Evolutionary conservation across 768 basidiomycete species (phyloP).

Genomic region (Trametes punicea): DNA sequence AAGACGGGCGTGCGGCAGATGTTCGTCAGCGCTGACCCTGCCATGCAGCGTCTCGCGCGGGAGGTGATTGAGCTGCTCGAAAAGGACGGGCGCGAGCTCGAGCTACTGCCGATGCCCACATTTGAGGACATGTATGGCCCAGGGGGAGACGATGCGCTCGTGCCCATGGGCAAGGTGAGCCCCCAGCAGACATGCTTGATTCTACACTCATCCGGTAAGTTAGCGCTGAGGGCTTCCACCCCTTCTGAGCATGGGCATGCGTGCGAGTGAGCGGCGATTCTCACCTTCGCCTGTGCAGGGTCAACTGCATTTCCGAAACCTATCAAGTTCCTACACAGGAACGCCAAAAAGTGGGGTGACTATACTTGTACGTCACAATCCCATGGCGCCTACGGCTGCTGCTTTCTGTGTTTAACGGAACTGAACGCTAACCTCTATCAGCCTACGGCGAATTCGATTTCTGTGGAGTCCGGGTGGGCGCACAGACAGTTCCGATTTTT

Average conservation of each 20-base stretch:
- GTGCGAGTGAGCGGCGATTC: neutral
- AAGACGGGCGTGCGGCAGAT: constrained; percentile 2
- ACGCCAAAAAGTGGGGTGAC: constrained; percentile 17
- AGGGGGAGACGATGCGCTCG: constrained; percentile 7
- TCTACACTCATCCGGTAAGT: constrained; percentile 15
- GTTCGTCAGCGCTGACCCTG: neutral
- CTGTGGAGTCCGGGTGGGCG: constrained; percentile 20
- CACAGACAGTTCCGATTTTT: constrained; percentile 27
- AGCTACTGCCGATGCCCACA: constrained; percentile 10
- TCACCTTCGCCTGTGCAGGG: neutral
- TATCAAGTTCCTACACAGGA: constrained; percentile 17
- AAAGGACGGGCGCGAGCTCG: constrained; percentile 12
- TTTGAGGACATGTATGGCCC: constrained; percentile 18
- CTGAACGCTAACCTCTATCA: neutral
- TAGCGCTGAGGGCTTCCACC: constrained; percentile 5
- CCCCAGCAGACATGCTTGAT: neutral
- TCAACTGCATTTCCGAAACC: constrained; percentile 23
- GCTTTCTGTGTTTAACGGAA: too few relatives aligned
- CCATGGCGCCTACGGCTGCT: too few relatives aligned
- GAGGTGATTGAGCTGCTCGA: constrained; percentile 18
- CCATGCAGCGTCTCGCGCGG: constrained; percentile 9
- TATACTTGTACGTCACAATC: constrained; percentile 11
- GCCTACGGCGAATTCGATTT: constrained; percentile 22
- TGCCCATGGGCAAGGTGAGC: constrained; percentile 14
- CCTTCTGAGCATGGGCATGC: neutral